A percentile compares a stretch with the other conserved stretches of the same genome.
Conservation (phyloP, 2,329 filamentous ascomycete species). For the Chrysoporthe austroafricana region DNA sequence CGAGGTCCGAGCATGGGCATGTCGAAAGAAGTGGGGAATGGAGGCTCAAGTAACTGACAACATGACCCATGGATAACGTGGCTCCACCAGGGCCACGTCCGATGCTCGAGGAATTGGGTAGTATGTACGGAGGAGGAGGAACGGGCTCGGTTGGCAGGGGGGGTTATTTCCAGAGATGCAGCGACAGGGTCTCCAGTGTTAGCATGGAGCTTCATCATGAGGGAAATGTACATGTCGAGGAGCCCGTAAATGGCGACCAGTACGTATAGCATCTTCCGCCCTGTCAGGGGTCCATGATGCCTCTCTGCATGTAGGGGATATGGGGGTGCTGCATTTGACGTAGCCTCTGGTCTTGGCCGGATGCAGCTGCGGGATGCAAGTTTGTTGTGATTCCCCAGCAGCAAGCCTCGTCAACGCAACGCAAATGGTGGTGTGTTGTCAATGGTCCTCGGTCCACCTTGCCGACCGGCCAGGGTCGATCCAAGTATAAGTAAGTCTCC, state of each 20-base stretch:
- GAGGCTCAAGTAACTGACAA: conserved; percentile 31
- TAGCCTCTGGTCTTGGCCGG: conserved; percentile 18
- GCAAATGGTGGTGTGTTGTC: conserved; percentile 30
- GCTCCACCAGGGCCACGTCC: conserved; percentile 36
- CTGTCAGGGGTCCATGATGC: conserved; percentile 1
- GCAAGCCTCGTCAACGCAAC: conserved; percentile 29
- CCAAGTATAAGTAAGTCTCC: conserved; percentile 38
- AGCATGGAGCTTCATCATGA: background rate
- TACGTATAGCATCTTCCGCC: background rate
- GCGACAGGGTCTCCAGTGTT: background rate
- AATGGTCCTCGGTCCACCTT: conserved; percentile 30
- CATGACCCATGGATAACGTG: conserved; percentile 41
- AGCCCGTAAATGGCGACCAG: background rate
- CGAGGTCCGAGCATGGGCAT: background rate
- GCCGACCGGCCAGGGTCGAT: conserved; percentile 28
- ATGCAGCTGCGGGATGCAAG: conserved; percentile 28
- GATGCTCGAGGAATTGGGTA: conserved; percentile 27
- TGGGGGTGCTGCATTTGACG: conserved; percentile 1
- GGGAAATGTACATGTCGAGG: background rate
- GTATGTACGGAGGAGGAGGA: conserved; percentile 23
- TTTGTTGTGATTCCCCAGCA: conserved; percentile 22
- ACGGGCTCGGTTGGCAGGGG: background rate
- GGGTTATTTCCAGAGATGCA: background rate
- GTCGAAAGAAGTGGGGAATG: conserved; percentile 20
- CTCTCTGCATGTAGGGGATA: background rate